Base-by-base conservation (phyloP, 2,329 filamentous ascomycete species). In the Xylaria polymorpha region DNA sequence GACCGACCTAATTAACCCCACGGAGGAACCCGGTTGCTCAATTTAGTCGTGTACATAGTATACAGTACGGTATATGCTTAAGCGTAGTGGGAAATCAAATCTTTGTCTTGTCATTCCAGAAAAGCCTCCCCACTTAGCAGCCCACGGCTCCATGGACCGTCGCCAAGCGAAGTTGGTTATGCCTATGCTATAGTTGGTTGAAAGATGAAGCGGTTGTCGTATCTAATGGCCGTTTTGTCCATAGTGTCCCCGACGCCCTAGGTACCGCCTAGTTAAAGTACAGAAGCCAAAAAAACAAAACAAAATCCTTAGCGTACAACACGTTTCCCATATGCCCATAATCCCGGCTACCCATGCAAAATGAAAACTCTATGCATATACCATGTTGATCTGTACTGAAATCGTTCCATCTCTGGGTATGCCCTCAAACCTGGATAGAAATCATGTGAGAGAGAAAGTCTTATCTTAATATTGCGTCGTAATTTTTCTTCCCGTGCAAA, bases 301-400 rank as follows among this genome's bases (percentile, higher is more conserved):
- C 2, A 29, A 29, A 29, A 29, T 29, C 25, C 10, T 43, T 67
- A 64, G 50, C 68, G 60, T 70, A 67, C 48, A 69, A 63, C 37
- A 60, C 58, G 53, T 69, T 62, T 56, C 67, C 67, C 67, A 55
- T 60, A 60, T 60, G 67, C 67, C 56, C 63, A 62, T 55, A 57
- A 29, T 53, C 53, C 67, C 62, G 55, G 64, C 25, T 35, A 48
- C 10, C 67, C 46, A 66, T 69, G 63, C 67, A 62, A 59, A 59
- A 44, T 35, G 25, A 57, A 61, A 57, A 32, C 18, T 61, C 68
- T 61, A 70, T 67, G 64, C 64, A 20, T 59, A 58, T 59, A 46
- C 59, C 43, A 43, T 59, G 53, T 39, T 46, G 18, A 44, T 57
- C n/a, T 44, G 50, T 61, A 39, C 50, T 37, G n/a, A 53, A 66